Conservation (phyloP, 2,329 filamentous ascomycete species). For the Trichoderma oligosporum region DNA sequence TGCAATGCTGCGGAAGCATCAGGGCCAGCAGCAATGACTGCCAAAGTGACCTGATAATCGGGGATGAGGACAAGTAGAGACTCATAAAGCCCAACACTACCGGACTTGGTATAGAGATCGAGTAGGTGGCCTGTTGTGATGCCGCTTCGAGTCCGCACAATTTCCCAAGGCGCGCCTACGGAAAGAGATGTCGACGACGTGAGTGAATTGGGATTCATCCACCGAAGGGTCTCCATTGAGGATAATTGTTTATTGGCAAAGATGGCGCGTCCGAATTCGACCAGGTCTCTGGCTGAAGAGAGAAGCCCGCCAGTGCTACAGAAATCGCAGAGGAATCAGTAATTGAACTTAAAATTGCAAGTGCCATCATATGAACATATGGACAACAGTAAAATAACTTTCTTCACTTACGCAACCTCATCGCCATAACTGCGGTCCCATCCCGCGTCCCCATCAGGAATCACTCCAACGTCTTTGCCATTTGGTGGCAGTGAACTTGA, state of each 20-base stretch:
- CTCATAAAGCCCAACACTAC: constrained; percentile 32
- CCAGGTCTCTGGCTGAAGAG: constrained; percentile 16
- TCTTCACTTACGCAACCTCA: constrained; percentile 19
- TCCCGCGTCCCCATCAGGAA: constrained; percentile 17
- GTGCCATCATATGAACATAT: background rate
- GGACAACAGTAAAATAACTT: background rate
- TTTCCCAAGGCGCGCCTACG: constrained; percentile 29
- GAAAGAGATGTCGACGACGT: constrained; percentile 23
- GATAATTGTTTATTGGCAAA: constrained; percentile 7
- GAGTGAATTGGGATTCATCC: constrained; percentile 22
- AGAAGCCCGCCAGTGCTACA: constrained; percentile 16
- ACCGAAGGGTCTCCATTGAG: constrained; percentile 14
- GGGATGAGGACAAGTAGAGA: constrained; percentile 30
- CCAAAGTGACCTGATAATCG: constrained; percentile 31
- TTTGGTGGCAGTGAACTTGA: constrained; percentile 11
- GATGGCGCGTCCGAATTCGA: constrained; percentile 6
- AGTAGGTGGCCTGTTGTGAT: constrained; percentile 30
- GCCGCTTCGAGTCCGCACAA: constrained; percentile 29
- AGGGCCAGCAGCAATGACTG: constrained; percentile 16
- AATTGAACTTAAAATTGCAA: background rate
- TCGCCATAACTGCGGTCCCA: constrained; percentile 17
- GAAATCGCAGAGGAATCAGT: background rate
- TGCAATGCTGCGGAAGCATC: constrained; percentile 6
- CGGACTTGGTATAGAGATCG: constrained; percentile 35
- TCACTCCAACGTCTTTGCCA: constrained; percentile 9